These are phyloP conservation scores for Hyaloscypha bicolor DNA, from an alignment of 495 filamentous ascomycete species.

Conservation along the genomic window DNA sequence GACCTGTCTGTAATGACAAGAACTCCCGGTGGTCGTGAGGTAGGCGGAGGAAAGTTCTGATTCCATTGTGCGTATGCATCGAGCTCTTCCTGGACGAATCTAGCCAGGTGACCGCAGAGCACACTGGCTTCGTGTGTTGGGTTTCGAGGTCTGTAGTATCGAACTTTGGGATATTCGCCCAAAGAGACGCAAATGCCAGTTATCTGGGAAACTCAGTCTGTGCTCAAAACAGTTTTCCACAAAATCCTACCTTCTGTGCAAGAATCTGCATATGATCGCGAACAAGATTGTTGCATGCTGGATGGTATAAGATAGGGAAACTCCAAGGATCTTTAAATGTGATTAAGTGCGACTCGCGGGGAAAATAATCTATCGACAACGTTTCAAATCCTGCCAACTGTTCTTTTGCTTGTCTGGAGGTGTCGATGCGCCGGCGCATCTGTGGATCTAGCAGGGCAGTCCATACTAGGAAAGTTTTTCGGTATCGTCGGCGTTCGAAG, in stretches of 20 bases:
- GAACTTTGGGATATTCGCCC: constrained; percentile 86
- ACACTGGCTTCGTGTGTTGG: constrained; percentile 84
- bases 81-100: constrained; percentile 88
- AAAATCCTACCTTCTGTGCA: constrained; percentile 74
- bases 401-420: constrained; percentile 57
- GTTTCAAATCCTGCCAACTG: constrained; percentile 73
- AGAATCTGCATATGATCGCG: constrained; percentile 76
- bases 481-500: constrained; percentile 79
- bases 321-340: constrained; percentile 94
- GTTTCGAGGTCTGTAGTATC: constrained; percentile 79
- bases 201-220: constrained; percentile 54
- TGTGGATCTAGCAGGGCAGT: constrained; percentile 57
- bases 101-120: constrained; percentile 81
- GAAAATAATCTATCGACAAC: constrained; percentile 84
- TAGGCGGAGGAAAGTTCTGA: constrained; percentile 78
- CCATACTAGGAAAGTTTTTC: constrained; percentile 79
- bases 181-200: constrained; percentile 80
- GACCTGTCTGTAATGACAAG: constrained; percentile 88
- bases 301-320: constrained; percentile 91
- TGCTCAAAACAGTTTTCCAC: neutral
- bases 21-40: constrained; percentile 78
- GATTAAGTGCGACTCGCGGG: constrained; percentile 86
- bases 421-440: constrained; percentile 45
- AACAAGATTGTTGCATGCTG: constrained; percentile 82
- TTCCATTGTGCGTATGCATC: constrained; percentile 84